Evolutionary conservation across 331 rosid species (phyloP).

Genomic region (Pyrus hybrid): DNA sequence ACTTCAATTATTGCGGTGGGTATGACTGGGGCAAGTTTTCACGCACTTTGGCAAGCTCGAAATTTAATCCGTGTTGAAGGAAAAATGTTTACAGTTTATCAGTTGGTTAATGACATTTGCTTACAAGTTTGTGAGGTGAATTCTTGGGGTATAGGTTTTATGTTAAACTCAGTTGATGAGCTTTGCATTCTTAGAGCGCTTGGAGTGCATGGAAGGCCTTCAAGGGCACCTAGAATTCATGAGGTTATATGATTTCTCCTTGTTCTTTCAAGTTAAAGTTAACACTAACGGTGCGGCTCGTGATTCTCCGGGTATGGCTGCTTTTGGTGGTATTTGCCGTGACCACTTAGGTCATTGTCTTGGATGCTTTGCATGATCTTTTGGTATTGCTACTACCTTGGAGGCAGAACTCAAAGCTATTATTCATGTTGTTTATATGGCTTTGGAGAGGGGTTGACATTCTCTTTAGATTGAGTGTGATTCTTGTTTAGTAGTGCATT

Average conservation of each 20-base stretch:
- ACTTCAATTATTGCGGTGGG: neutral
- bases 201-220: neutral
- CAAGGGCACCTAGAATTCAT: neutral
- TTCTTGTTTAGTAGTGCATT: no score
- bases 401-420: no score
- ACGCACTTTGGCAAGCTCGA: neutral
- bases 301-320: neutral
- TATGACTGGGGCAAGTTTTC: neutral
- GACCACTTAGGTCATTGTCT: neutral
- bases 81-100: no score
- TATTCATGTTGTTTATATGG: no score
- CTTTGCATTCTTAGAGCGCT: neutral
- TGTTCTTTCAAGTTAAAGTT: neutral
- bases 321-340: neutral
- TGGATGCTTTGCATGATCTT: neutral
- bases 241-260: neutral
- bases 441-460: no score
- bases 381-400: neutral
- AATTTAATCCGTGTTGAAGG: neutral
- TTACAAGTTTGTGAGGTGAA: neutral
- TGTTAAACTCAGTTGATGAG: neutral
- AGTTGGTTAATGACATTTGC: neutral
- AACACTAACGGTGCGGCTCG: no score
- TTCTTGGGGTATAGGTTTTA: neutral
- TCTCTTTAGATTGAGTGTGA: no score